Conservation (phyloP, 2,329 filamentous ascomycete species). For the Penicillium frequentans region DNA sequence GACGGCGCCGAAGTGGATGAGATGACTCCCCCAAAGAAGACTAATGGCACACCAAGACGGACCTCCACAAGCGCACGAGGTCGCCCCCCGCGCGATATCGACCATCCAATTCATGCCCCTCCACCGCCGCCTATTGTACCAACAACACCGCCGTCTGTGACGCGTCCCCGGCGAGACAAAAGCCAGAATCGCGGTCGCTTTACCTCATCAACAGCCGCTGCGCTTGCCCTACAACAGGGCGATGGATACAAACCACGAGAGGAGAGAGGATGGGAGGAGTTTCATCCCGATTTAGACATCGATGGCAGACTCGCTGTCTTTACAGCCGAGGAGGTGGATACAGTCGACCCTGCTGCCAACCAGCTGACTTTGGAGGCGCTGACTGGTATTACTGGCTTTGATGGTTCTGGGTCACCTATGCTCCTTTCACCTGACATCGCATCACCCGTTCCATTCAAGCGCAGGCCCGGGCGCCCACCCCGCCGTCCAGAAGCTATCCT, state of each 20-base stretch:
- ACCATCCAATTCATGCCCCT: conserved; percentile 25
- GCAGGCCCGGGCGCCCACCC: conserved; percentile 65
- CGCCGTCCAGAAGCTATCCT: conserved; percentile 63
- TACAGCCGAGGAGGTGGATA: conserved; percentile 81
- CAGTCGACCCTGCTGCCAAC: conserved; percentile 56
- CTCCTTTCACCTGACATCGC: conserved; percentile 38
- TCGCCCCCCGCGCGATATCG: conserved; percentile 52
- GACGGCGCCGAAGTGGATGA: conserved; percentile 50
- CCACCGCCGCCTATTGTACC: conserved; percentile 33
- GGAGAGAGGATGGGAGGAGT: conserved; percentile 96
- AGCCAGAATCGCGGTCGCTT: conserved; percentile 63
- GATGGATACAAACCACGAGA: conserved; percentile 97
- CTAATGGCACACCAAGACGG: conserved; percentile 40
- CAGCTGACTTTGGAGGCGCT: conserved; percentile 35
- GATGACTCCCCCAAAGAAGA: conserved; percentile 18
- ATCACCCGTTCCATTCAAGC: conserved; percentile 50
- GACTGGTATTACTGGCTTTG: conserved; percentile 23
- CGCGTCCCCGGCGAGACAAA: conserved; percentile 43
- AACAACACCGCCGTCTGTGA: conserved; percentile 38
- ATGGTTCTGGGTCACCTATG: conserved; percentile 44
- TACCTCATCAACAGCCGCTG: conserved; percentile 79
- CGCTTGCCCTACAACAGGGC: conserved; percentile 83
- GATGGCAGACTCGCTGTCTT: conserved; percentile 77
- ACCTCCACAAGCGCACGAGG: conserved; percentile 51
- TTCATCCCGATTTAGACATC: conserved; percentile 92